phyloP scores from a whole-genome alignment of 2,329 filamentous ascomycete species.

The Fusarium pseudocircinatum region DNA sequence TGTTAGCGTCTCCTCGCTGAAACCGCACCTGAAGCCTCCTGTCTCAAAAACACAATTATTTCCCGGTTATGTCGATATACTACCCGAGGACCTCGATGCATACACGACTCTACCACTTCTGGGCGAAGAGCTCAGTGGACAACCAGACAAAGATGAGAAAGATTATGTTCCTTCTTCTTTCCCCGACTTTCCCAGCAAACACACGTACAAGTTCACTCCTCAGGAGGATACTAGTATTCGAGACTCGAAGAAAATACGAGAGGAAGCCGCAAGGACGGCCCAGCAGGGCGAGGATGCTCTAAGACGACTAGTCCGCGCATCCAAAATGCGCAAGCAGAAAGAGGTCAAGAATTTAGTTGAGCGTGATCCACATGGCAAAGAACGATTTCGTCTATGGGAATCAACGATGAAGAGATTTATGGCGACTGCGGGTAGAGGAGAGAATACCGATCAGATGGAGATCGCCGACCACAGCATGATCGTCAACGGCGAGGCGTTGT shows the following conservation, averaged over 20 bases:
- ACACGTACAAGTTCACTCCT: constrained; percentile 70
- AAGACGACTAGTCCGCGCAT: constrained; percentile 66
- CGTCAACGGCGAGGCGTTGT: constrained; percentile 66
- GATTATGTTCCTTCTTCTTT: constrained; percentile 67
- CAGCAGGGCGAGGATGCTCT: constrained; percentile 71
- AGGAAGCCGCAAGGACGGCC: constrained; percentile 67
- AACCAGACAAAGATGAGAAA: constrained; percentile 64
- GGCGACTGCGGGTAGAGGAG: constrained; percentile 43
- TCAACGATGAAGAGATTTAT: constrained; percentile 67
- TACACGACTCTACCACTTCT: constrained; percentile 57
- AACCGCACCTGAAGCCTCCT: constrained; percentile 66
- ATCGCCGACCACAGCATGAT: constrained; percentile 72
- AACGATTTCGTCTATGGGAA: constrained; percentile 70
- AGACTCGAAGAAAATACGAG: constrained; percentile 67
- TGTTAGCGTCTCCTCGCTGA: constrained; percentile 60
- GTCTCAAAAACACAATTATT: constrained; percentile 53
- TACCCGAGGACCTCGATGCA: constrained; percentile 52
- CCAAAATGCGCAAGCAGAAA: constrained; percentile 72
- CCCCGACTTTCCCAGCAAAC: constrained; percentile 70
- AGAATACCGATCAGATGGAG: constrained; percentile 55
- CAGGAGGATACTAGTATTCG: constrained; percentile 57
- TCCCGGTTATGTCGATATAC: constrained; percentile 52
- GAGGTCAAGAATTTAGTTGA: constrained; percentile 67
- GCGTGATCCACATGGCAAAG: constrained; percentile 61
- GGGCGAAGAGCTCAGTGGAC: constrained; percentile 66